Conservation (phyloP, 257 asterid genomes). For the Eustoma russellianum region DNA sequence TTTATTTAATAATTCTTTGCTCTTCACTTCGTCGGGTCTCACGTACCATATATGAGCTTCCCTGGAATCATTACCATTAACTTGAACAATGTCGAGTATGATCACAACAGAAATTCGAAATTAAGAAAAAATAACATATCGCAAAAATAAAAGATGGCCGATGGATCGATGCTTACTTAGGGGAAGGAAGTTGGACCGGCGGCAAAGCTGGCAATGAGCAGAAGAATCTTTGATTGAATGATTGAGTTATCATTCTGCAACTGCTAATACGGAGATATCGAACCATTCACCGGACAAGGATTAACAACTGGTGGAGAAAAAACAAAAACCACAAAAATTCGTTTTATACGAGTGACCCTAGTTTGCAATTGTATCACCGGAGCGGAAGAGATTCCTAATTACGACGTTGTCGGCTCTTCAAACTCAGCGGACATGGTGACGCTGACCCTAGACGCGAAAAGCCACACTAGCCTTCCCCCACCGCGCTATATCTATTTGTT, state of each 20-base stretch:
- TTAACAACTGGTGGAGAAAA: too few species aligned
- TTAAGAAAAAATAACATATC: neutral
- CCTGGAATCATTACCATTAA: slow-evolving; percentile 25
- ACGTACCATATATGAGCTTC: slow-evolving; percentile 85
- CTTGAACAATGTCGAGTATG: neutral
- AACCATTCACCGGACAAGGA: neutral
- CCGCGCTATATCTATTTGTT: too few species aligned
- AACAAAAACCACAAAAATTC: neutral
- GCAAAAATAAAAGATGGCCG: neutral
- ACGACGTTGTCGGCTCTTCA: neutral
- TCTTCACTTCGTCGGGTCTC: slow-evolving; percentile 57
- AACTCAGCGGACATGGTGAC: too few species aligned
- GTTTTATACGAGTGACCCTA: neutral
- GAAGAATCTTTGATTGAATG: slow-evolving; percentile 25
- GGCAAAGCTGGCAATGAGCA: slow-evolving; percentile 31
- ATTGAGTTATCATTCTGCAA: slow-evolving; percentile 40
- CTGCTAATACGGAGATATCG: slow-evolving; percentile 6
- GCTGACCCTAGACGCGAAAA: too few species aligned
- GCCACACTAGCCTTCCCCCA: too few species aligned
- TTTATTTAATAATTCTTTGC: slow-evolving; percentile 42
- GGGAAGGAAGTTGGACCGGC: slow-evolving; percentile 47
- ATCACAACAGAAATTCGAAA: neutral
- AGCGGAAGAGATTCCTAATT: neutral
- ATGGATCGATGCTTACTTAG: slow-evolving; percentile 20
- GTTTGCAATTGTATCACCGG: neutral